Evolutionary conservation across 1,284 basidiomycete species (phyloP).

Genomic region (Ceratobasidium papillatum): DNA sequence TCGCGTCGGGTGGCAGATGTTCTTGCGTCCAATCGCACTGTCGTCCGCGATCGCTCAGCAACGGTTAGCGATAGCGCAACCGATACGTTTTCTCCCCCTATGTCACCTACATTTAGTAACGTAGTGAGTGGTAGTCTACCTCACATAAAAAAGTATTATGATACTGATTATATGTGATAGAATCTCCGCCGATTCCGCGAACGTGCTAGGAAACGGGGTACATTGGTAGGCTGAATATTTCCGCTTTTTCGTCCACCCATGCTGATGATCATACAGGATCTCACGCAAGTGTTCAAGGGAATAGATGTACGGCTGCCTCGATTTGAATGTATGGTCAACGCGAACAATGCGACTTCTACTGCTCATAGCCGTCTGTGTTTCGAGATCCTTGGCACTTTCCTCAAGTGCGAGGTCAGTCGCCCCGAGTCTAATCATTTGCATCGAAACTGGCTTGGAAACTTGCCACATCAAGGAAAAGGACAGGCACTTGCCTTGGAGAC

Average conservation of each 20-base stretch:
- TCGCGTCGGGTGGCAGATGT: slow-evolving; percentile 16
- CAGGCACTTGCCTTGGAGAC: slow-evolving; percentile 13
- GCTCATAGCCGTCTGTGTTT: slow-evolving; percentile 41
- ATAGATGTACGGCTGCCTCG: slow-evolving; percentile 48
- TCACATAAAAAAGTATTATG: background rate
- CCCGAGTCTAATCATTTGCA: slow-evolving; percentile 59
- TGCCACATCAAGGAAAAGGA: slow-evolving; percentile 7
- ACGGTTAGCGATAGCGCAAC: background rate
- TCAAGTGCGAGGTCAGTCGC: slow-evolving; percentile 55
- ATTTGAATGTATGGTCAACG: slow-evolving; percentile 41
- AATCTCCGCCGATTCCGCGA: slow-evolving; percentile 32
- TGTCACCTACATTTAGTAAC: slow-evolving; percentile 12
- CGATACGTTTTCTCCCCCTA: slow-evolving; percentile 25
- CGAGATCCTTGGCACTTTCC: slow-evolving; percentile 41
- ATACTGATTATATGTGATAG: background rate
- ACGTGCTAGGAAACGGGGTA: slow-evolving; percentile 20
- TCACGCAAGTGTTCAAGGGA: slow-evolving; percentile 47
- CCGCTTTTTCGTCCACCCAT: background rate
- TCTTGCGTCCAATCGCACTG: background rate
- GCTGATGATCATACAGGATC: slow-evolving; percentile 28
- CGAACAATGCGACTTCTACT: slow-evolving; percentile 7
- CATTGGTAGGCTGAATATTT: slow-evolving; percentile 22
- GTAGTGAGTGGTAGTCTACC: background rate
- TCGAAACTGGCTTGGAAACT: slow-evolving; percentile 56
- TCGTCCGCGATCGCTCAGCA: background rate